These are phyloP conservation scores for Coemansia sp. DNA, from an alignment of 192 early-diverging fungal species.

Conservation along the genomic window DNA sequence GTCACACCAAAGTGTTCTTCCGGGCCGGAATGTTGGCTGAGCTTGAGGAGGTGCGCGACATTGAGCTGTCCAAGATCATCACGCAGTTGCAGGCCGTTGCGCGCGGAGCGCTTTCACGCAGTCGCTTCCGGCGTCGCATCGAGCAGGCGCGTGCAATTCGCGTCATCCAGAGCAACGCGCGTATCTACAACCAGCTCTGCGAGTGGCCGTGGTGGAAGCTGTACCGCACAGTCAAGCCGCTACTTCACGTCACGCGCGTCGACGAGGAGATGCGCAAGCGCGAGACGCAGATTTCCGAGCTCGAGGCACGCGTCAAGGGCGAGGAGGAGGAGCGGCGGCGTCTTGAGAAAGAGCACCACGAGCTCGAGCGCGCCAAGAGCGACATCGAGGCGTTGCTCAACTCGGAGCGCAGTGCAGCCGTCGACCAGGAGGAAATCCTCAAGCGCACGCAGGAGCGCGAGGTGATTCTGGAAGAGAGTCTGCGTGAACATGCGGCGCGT, in stretches of 20 bases:
- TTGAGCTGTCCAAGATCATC: conserved; percentile 79
- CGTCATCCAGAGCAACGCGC: conserved; percentile 92
- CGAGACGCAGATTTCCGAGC: conserved; percentile 68
- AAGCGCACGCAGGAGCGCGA: conserved; percentile 75
- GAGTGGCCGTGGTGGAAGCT: conserved; percentile 98
- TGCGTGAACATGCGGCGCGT: conserved; percentile 59
- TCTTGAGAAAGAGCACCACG: conserved; percentile 57
- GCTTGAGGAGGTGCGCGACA: conserved; percentile 88
- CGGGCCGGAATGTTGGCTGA: conserved; percentile 90
- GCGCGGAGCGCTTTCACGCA: conserved; percentile 79
- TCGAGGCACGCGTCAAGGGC: conserved; percentile 62
- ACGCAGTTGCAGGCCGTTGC: conserved; percentile 83
- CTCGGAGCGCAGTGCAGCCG: conserved; percentile 69
- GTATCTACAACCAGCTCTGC: conserved; percentile 81
- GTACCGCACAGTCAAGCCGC: conserved; percentile 88
- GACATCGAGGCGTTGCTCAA: conserved; percentile 67
- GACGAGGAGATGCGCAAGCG: conserved; percentile 78
- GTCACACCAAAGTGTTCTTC: conserved; percentile 96
- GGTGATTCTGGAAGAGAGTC: conserved; percentile 59
- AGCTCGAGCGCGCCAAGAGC: conserved; percentile 68
- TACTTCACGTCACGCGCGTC: conserved; percentile 74
- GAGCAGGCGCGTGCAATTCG: conserved; percentile 86
- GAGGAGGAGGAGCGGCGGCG: conserved; percentile 60
- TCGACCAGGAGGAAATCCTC: conserved; percentile 83
- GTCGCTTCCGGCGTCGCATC: conserved; percentile 60